Base-by-base conservation (phyloP, 148 eudicot genomes). In the Arctostaphylos glauca region DNA sequence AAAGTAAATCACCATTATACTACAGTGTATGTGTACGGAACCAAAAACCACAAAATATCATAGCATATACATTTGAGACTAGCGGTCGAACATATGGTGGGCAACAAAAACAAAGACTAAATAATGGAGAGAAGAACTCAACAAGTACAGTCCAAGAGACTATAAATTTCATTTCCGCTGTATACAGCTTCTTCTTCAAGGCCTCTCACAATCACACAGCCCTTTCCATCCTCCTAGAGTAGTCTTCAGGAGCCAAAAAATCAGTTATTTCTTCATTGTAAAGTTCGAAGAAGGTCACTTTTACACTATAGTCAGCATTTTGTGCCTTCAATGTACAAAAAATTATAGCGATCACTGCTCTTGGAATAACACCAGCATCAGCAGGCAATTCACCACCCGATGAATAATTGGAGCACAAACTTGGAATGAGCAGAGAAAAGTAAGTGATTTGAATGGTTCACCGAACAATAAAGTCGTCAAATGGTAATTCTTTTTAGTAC, bases 181-280 rank as follows among this genome's bases (percentile, higher is more conserved):
- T 93, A 93, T 75, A 95, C 98, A 81, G 88, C 93, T 90, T 95
- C 97, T 84, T 95, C 98, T 86, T 95, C 97, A 77, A 93, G 95
- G 83, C 98, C 97, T 86, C 98, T 93, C 21, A 93, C 84, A 76
- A 91, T 54, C 50, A 95, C 97, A 85, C 90, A 91, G 31, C 98
- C 98, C 79, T 89, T 93, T 49, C 93, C 97, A 87, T 94, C 98
- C 86, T 94, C 97, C 98, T 92, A 43, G 84, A 81, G 71, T 67
- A 81, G 52, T 93, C 98, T 84, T 95, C 97, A 48, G 81, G 81
- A 60, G 95, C 92, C 60, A 95, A 87, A 78, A 95, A 76, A 86
- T 93, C 98, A 72, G 91, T 86, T 23, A 95, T 86, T 84, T 95
- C 98, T 85, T 95, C 98, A 81, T 95, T 95, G 68, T 93, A 95